These are phyloP conservation scores for Orobanche coerulescens DNA, from an alignment of 257 asterid genomes.

Conservation along the genomic window DNA sequence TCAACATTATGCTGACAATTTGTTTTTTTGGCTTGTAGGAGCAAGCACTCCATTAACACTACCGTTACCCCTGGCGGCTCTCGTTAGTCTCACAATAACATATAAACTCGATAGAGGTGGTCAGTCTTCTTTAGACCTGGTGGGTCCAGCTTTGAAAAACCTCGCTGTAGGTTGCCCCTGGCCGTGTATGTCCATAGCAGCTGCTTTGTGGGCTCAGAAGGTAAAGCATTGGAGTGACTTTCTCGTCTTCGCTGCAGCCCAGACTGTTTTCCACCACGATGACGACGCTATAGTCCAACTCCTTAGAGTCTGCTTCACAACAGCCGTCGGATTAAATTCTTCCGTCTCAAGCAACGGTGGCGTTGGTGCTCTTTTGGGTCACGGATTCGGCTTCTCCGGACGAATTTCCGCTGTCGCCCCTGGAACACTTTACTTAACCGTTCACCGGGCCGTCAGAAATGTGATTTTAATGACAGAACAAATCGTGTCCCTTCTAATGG, in stretches of 20 bases:
- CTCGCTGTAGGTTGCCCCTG: conserved; percentile 89
- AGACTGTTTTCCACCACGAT: conserved; percentile 79
- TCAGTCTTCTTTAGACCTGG: conserved; percentile 44
- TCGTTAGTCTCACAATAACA: conserved; percentile 91
- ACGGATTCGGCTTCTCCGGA: conserved; percentile 80
- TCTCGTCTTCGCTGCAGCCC: conserved; percentile 74
- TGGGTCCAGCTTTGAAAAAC: conserved; percentile 69
- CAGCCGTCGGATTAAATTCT: conserved; percentile 63
- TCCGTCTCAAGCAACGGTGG: conserved; percentile 57
- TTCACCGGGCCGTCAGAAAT: conserved; percentile 78
- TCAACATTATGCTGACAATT: conserved; percentile 16
- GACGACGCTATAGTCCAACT: conserved; percentile 87
- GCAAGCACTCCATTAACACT: conserved; percentile 64
- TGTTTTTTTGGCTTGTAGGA: conserved; percentile 36
- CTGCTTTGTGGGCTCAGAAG: conserved; percentile 87
- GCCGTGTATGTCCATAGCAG: conserved; percentile 90
- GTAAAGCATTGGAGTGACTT: conserved; percentile 92
- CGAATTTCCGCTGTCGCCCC: conserved; percentile 89
- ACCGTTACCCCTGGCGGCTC: conserved; percentile 86
- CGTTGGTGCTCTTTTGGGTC: conserved; percentile 94
- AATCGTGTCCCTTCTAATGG: conserved; percentile 64
- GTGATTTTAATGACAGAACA: conserved; percentile 70
- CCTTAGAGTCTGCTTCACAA: conserved; percentile 69
- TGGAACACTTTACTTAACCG: conserved; percentile 77
- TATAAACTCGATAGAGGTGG: conserved; percentile 67